A percentile compares a stretch with the other conserved stretches of the same genome.
Evolutionary conservation across 2,329 filamentous ascomycete species (phyloP).

Genomic region (Scorias spongiosa): DNA sequence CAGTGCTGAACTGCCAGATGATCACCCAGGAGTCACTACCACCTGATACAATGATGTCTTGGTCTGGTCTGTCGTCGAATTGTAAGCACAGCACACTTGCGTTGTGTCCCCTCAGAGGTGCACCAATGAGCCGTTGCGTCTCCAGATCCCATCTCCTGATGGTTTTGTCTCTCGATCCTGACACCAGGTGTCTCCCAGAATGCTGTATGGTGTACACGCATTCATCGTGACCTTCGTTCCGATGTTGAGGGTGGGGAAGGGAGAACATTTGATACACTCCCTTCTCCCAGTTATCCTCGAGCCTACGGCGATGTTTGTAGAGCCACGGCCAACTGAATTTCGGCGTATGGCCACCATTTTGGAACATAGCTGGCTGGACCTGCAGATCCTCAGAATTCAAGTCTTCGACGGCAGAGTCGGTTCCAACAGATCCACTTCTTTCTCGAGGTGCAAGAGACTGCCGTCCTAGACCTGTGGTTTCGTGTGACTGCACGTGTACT

Average conservation of each 20-base stretch:
- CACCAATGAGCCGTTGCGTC: slow-evolving; percentile 54
- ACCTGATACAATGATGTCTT: slow-evolving; percentile 88
- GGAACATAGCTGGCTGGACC: slow-evolving; percentile 2
- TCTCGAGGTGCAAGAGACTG: background rate
- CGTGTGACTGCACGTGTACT: background rate
- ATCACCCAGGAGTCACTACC: slow-evolving; percentile 87
- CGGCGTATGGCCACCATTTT: slow-evolving; percentile 24
- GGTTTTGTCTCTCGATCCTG: slow-evolving; percentile 77
- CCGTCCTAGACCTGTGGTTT: background rate
- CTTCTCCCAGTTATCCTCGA: slow-evolving; percentile 85
- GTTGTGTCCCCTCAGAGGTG: slow-evolving; percentile 59
- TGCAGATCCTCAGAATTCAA: slow-evolving; percentile 1
- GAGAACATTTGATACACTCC: slow-evolving; percentile 77
- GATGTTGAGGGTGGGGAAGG: slow-evolving; percentile 67
- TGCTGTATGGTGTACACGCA: slow-evolving; percentile 95
- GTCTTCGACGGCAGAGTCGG: background rate
- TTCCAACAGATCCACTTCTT: background rate
- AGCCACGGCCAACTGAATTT: slow-evolving; percentile 86
- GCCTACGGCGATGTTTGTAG: slow-evolving; percentile 68
- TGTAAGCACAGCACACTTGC: slow-evolving; percentile 90
- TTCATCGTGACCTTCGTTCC: slow-evolving; percentile 71
- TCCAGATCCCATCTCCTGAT: slow-evolving; percentile 83
- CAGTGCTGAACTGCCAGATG: slow-evolving; percentile 86
- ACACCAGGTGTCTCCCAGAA: slow-evolving; percentile 71
- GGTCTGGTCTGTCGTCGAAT: slow-evolving; percentile 73